A percentile compares a stretch with the other conserved stretches of the same genome.
These are phyloP conservation scores for Paramyrothecium sp. DNA, from an alignment of 2,329 filamentous ascomycete genomes.

Conservation along the genomic window DNA sequence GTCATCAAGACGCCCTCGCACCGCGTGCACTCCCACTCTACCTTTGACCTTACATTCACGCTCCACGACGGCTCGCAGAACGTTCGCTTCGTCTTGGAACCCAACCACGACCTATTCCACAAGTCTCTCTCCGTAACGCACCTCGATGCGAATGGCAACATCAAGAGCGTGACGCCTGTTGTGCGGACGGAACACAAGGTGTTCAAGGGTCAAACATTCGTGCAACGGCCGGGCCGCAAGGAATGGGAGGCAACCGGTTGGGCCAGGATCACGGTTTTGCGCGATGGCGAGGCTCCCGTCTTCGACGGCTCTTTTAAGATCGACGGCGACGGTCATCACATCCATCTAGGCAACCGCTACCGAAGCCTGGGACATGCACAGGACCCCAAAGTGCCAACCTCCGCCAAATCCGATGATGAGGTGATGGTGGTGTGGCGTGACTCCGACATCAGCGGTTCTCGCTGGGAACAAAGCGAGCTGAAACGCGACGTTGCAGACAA, in stretches of 20 bases:
- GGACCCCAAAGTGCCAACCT: constrained; percentile 63
- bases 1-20: constrained; percentile 76
- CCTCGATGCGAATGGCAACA: constrained; percentile 67
- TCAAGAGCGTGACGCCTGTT: constrained; percentile 66
- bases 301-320: constrained; percentile 91
- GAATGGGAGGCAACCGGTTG: constrained; percentile 83
- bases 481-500: constrained; percentile 52
- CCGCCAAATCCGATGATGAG: constrained; percentile 61
- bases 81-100: constrained; percentile 78
- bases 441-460: constrained; percentile 66
- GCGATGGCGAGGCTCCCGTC: constrained; percentile 74
- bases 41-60: constrained; percentile 82
- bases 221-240: constrained; percentile 56
- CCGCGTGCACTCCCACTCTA: constrained; percentile 74
- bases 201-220: constrained; percentile 77
- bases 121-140: constrained; percentile 73
- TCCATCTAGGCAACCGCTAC: constrained; percentile 76
- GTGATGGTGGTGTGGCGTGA: constrained; percentile 97
- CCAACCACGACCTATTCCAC: constrained; percentile 86
- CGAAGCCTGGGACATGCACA: constrained; percentile 65
- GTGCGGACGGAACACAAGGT: constrained; percentile 75
- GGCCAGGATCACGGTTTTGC: constrained; percentile 76
- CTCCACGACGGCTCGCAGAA: constrained; percentile 65
- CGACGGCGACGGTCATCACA: constrained; percentile 79
- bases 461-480: constrained; percentile 55